Percentiles rank a stretch among this genome's conserved stretches.
Evolutionary conservation across 177 flowering plant species (phyloP).

Genomic region (Tripterygium wilfordii): DNA sequence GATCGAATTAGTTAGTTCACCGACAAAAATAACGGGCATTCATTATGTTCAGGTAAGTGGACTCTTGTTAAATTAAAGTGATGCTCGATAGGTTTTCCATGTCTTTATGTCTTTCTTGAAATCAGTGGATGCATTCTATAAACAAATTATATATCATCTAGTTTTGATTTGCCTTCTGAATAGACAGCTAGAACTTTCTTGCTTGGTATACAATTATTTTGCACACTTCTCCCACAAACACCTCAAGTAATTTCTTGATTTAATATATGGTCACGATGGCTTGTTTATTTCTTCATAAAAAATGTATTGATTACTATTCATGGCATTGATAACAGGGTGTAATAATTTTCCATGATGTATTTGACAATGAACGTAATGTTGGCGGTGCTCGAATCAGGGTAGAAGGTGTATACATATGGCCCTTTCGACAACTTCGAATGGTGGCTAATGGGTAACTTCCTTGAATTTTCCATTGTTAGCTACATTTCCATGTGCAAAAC

Average conservation of each 20-base stretch:
- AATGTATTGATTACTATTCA: too few relatives aligned
- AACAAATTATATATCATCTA: too few relatives aligned
- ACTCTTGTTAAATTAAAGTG: too few relatives aligned
- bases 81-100: too few relatives aligned
- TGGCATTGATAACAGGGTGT: constrained; percentile 54
- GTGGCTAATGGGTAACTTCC: constrained; percentile 74
- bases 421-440: constrained; percentile 94
- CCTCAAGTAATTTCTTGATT: neutral
- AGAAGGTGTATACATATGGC: constrained; percentile 98
- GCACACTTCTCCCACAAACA: too few relatives aligned
- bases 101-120: too few relatives aligned
- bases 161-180: too few relatives aligned
- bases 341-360: constrained; percentile 73
- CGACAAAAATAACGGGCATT: constrained; percentile 89
- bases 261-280: neutral
- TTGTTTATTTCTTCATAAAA: neutral
- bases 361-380: constrained; percentile 62
- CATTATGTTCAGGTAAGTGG: constrained; percentile 98
- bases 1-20: constrained; percentile 73
- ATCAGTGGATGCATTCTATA: too few relatives aligned
- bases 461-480: too few relatives aligned
- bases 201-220: too few relatives aligned
- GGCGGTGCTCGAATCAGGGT: constrained; percentile 83
- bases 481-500: too few relatives aligned
- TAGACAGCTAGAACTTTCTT: too few relatives aligned